A percentile compares a stretch with the other conserved stretches of the same genome.
phyloP scores from a whole-genome alignment of 2,329 filamentous ascomycete species.

The Neopestalotiopsis clavispora region DNA sequence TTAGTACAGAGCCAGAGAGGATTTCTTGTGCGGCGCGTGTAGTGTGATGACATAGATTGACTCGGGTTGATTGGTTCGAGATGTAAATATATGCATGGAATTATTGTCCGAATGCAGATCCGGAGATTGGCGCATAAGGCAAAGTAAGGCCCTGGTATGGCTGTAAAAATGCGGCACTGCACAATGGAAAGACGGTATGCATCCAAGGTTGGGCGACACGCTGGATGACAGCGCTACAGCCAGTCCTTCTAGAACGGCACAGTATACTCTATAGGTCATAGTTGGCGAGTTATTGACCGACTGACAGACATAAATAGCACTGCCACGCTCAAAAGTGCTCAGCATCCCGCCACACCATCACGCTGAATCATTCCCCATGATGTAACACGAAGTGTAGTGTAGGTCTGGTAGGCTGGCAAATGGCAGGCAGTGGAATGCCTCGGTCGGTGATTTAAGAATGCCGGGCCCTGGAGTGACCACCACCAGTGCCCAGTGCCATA shows the following conservation, averaged over 20 bases:
- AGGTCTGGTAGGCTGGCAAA: not conserved
- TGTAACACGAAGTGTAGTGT: not conserved
- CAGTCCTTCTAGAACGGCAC: too few relatives aligned
- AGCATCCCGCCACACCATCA: not conserved
- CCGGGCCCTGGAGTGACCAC: not conserved
- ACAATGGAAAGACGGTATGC: not conserved
- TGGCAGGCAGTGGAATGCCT: not conserved
- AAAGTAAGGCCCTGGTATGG: too few relatives aligned
- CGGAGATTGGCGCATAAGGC: not conserved
- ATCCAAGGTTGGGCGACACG: not conserved
- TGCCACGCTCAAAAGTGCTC: not conserved
- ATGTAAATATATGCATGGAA: not conserved
- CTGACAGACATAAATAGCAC: not conserved
- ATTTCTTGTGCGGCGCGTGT: not conserved
- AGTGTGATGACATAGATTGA: not conserved
- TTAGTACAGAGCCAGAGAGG: not conserved
- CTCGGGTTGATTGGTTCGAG: not conserved
- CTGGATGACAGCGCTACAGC: too few relatives aligned
- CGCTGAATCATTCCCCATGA: not conserved
- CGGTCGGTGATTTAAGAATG: not conserved
- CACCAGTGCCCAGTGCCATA: not conserved
- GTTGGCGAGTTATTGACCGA: too few relatives aligned
- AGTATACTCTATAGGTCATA: too few relatives aligned
- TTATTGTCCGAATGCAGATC: constrained; percentile 2
- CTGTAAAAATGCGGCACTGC: not conserved